Evolutionary conservation across 2,329 filamentous ascomycete genomes (phyloP).

Genomic region (Stemphylium vesicarium): DNA sequence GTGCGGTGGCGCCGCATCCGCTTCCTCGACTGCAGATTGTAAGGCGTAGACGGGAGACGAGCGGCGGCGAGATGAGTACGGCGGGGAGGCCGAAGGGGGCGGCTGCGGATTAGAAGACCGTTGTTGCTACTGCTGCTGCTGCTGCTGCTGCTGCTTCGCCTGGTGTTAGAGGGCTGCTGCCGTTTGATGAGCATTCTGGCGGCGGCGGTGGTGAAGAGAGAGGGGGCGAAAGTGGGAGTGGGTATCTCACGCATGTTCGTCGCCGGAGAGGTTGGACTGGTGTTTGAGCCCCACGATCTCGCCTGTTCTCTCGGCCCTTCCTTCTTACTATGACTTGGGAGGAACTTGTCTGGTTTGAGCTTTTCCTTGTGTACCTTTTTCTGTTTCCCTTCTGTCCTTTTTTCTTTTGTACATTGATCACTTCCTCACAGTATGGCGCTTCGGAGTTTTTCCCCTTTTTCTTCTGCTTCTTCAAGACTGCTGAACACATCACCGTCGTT

Average conservation of each 20-base stretch:
- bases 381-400: background rate
- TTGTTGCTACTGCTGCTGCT: background rate
- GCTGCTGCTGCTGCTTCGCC: background rate
- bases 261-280: constrained; percentile 24
- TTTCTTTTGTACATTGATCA: no score
- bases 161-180: background rate
- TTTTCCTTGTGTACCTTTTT: background rate
- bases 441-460: no score
- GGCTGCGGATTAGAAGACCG: constrained; percentile 22
- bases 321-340: background rate
- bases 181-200: background rate
- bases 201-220: background rate
- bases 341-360: background rate
- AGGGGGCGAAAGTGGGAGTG: background rate
- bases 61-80: constrained; percentile 41
- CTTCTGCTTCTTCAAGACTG: no score
- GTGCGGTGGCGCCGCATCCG: constrained; percentile 33
- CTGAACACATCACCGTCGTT: no score
- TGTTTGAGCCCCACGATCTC: background rate
- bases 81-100: constrained; percentile 35
- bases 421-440: no score
- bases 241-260: constrained; percentile 16
- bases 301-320: background rate
- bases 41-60: constrained; percentile 42
- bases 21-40: constrained; percentile 44